Conservation (phyloP, 2,329 filamentous ascomycete species). For the Teratosphaeria destructans region DNA sequence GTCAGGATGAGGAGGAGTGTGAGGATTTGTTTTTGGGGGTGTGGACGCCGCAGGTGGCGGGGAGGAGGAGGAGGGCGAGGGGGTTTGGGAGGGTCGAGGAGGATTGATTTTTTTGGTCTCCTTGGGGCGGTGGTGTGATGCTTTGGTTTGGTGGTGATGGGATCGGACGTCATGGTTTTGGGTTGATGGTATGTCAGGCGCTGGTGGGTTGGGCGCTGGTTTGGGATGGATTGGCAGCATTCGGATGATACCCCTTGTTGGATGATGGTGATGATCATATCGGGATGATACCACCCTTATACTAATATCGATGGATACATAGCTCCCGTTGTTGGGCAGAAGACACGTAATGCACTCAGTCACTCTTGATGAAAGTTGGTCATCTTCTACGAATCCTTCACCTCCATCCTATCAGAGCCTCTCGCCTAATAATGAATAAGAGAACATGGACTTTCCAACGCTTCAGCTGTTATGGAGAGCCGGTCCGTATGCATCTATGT, state of each 20-base stretch:
- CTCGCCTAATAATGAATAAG: too few relatives aligned
- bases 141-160: background rate
- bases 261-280: background rate
- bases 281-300: background rate
- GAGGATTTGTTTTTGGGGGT: conserved; percentile 54
- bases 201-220: background rate
- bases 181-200: background rate
- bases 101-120: background rate
- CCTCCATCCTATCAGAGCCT: too few relatives aligned
- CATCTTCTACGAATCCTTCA: too few relatives aligned
- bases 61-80: conserved; percentile 32
- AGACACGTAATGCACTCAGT: background rate
- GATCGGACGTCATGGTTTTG: background rate
- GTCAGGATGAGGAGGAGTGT: conserved; percentile 56
- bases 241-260: background rate
- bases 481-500: too few relatives aligned
- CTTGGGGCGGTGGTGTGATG: background rate
- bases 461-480: too few relatives aligned
- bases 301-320: background rate
- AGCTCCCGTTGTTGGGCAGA: background rate
- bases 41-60: conserved; percentile 48
- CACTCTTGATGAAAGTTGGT: too few relatives aligned
- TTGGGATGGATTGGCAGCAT: background rate
- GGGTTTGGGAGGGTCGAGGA: conserved; percentile 7
- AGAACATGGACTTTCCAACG: too few relatives aligned